Evolutionary conservation across 805 yeast genomes (phyloP).

Genomic region (Schwanniomyces vanrijiae): DNA sequence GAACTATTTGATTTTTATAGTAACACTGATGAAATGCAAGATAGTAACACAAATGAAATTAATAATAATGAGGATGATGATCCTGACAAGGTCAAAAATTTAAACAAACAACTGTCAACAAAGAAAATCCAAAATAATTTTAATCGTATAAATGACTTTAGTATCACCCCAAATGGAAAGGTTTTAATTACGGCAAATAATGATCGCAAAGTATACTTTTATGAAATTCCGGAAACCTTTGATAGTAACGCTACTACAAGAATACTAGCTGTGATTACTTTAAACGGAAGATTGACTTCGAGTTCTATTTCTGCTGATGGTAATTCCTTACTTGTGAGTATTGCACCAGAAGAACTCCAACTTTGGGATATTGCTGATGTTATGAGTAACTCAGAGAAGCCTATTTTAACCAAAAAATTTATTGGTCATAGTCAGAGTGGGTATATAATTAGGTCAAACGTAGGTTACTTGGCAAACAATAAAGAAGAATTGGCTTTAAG

Average conservation of each 20-base stretch:
- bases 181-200: slow-evolving; percentile 64
- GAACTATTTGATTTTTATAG: slow-evolving; percentile 45
- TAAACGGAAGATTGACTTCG: slow-evolving; percentile 64
- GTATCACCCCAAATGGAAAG: slow-evolving; percentile 64
- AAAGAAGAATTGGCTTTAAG: slow-evolving; percentile 70
- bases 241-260: slow-evolving; percentile 33
- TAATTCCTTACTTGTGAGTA: slow-evolving; percentile 57
- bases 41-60: slow-evolving; percentile 13
- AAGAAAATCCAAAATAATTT: slow-evolving; percentile 23
- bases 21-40: slow-evolving; percentile 22
- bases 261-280: slow-evolving; percentile 44
- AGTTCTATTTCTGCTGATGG: slow-evolving; percentile 57
- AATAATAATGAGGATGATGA: slow-evolving; percentile 4
- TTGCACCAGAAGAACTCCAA: slow-evolving; percentile 74
- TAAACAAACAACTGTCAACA: slow-evolving; percentile 1
- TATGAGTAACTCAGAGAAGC: slow-evolving; percentile 23
- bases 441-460: slow-evolving; percentile 71
- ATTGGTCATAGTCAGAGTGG: slow-evolving; percentile 72
- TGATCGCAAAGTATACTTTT: slow-evolving; percentile 61
- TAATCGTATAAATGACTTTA: slow-evolving; percentile 64
- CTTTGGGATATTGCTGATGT: slow-evolving; percentile 65
- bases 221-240: slow-evolving; percentile 44
- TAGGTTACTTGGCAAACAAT: slow-evolving; percentile 55
- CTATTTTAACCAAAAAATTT: slow-evolving; percentile 59
- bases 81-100: slow-evolving; percentile 2